phyloP scores from a whole-genome alignment of 202 grass and related monocot genomes.

The Dendrocalamus latiflorus region DNA sequence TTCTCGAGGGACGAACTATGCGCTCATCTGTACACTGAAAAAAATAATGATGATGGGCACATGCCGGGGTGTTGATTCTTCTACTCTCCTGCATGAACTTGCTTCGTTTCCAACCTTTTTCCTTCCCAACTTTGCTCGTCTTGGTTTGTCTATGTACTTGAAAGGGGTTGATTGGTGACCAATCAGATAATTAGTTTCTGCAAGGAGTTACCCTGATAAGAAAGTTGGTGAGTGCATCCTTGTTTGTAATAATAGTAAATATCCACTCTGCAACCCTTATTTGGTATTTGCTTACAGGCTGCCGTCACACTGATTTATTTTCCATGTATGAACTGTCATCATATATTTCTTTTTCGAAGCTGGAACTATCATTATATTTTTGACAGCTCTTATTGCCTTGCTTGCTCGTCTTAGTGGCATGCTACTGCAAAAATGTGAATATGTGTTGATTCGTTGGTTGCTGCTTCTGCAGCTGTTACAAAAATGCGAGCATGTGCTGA shows the following conservation, averaged over 20 bases:
- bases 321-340: background rate
- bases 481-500: background rate
- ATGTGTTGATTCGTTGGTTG: background rate
- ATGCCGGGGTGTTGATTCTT: background rate
- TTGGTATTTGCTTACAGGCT: background rate
- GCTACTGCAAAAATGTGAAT: background rate
- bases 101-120: background rate
- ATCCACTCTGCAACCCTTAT: background rate
- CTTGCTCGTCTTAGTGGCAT: background rate
- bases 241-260: constrained; percentile 34
- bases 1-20: background rate
- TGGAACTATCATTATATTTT: background rate
- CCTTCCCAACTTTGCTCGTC: background rate
- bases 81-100: background rate
- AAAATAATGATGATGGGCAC: constrained; percentile 22
- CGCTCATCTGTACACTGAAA: background rate
- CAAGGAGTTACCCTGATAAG: background rate
- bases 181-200: background rate
- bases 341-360: background rate
- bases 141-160: background rate
- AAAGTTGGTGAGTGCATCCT: background rate
- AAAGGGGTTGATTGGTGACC: constrained; percentile 14
- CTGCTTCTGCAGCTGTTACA: background rate
- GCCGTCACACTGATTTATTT: background rate
- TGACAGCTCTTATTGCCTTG: background rate